Evolutionary conservation across 2,329 filamentous ascomycete species (phyloP).

Genomic region (Ophiosphaerella korrae): DNA sequence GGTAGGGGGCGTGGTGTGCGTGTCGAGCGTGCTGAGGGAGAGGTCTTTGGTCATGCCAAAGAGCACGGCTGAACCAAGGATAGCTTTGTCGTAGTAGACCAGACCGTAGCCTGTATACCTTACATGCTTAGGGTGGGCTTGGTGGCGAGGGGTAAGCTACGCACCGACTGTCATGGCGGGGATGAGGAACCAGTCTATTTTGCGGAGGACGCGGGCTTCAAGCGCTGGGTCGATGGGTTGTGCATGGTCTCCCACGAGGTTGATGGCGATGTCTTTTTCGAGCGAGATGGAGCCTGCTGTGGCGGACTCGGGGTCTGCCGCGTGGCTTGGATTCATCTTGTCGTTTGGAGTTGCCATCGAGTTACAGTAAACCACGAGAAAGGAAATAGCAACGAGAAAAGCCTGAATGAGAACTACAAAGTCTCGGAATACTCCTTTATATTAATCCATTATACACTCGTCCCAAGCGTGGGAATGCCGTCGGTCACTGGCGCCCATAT

Average conservation of each 20-base stretch:
- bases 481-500: too few relatives aligned
- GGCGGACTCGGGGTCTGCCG: conserved; percentile 13
- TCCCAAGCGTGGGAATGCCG: too few relatives aligned
- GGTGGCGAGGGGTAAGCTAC: background rate
- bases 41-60: conserved; percentile 79
- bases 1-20: conserved; percentile 57
- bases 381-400: background rate
- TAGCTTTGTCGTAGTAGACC: conserved; percentile 76
- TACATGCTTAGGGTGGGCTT: background rate
- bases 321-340: background rate
- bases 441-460: too few relatives aligned
- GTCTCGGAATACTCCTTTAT: too few relatives aligned
- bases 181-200: conserved; percentile 71
- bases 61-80: conserved; percentile 72
- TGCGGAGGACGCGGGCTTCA: conserved; percentile 63
- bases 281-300: conserved; percentile 25
- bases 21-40: conserved; percentile 59
- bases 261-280: conserved; percentile 62
- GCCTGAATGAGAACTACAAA: too few relatives aligned
- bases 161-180: conserved; percentile 63
- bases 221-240: conserved; percentile 61
- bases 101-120: conserved; percentile 61
- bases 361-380: background rate
- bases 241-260: conserved; percentile 63
- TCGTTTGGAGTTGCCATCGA: background rate